These are phyloP conservation scores for Flaveria bidentis DNA, from an alignment of 129 eudicot genomes.

Conservation along the genomic window DNA sequence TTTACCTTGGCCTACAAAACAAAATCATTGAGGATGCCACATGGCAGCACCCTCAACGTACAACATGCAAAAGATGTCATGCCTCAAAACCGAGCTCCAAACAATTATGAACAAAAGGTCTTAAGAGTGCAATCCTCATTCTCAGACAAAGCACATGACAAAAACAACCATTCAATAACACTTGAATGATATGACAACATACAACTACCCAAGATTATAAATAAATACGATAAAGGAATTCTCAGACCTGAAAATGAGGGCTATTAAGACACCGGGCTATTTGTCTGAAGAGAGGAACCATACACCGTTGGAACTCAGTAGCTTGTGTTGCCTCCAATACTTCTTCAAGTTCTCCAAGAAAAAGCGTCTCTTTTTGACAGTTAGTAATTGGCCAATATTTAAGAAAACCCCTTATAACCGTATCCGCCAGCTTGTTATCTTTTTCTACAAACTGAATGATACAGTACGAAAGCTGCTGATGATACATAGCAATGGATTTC, in stretches of 20 bases:
- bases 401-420: conserved; percentile 72
- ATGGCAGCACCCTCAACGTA: background rate
- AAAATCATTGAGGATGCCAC: background rate
- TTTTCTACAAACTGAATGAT: conserved; percentile 79
- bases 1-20: background rate
- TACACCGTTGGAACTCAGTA: conserved; percentile 67
- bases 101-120: background rate
- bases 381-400: conserved; percentile 84
- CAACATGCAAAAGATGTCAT: background rate
- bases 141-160: background rate
- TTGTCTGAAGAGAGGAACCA: conserved; percentile 75
- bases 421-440: conserved; percentile 70
- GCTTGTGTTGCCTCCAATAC: conserved; percentile 70
- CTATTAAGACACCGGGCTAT: conserved; percentile 74
- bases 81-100: background rate
- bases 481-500: conserved; percentile 67
- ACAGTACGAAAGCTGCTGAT: conserved; percentile 76
- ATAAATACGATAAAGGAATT: background rate
- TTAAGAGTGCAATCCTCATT: background rate
- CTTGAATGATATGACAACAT: background rate
- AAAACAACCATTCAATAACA: background rate
- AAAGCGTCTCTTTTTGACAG: conserved; percentile 79
- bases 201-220: background rate
- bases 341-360: conserved; percentile 80
- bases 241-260: conserved; percentile 76